Percentiles rank a stretch among this genome's conserved stretches.
Evolutionary conservation across 805 yeast genomes (phyloP).

Genomic region (Lachancea sp.): DNA sequence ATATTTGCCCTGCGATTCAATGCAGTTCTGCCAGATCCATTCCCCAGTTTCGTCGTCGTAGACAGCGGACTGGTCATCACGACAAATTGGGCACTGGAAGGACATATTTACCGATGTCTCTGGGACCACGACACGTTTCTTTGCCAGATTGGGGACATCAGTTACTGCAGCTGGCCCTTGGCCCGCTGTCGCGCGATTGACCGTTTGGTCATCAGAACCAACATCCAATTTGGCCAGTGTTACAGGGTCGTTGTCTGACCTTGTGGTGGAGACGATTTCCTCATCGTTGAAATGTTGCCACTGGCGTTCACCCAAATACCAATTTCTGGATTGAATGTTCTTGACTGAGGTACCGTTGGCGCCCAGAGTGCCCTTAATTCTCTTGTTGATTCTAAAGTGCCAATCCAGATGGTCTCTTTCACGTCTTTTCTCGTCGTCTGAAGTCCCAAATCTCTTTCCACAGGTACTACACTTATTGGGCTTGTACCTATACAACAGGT

Average conservation of each 20-base stretch:
- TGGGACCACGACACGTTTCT: slow-evolving; percentile 59
- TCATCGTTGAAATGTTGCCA: slow-evolving; percentile 73
- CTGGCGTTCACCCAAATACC: slow-evolving; percentile 68
- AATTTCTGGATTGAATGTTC: slow-evolving; percentile 64
- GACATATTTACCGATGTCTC: slow-evolving; percentile 52
- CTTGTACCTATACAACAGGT: slow-evolving; percentile 34
- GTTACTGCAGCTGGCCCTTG: slow-evolving; percentile 5
- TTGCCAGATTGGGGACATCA: slow-evolving; percentile 32
- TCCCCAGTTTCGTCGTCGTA: slow-evolving; percentile 72
- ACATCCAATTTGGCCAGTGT: slow-evolving; percentile 17
- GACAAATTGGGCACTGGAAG: slow-evolving; percentile 62
- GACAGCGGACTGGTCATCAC: slow-evolving; percentile 54
- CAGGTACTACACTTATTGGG: slow-evolving; percentile 84
- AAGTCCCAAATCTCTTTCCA: slow-evolving; percentile 73
- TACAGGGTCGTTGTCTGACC: slow-evolving; percentile 8
- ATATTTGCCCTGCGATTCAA: slow-evolving; percentile 42
- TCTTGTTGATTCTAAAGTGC: slow-evolving; percentile 87
- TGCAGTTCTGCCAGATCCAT: slow-evolving; percentile 75
- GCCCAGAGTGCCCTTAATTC: slow-evolving; percentile 42
- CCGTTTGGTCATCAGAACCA: not conserved
- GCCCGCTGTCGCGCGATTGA: slow-evolving; percentile 8
- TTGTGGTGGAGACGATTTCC: slow-evolving; percentile 42
- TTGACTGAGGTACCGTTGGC: slow-evolving; percentile 20
- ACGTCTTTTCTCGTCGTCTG: slow-evolving; percentile 45
- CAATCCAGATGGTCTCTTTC: slow-evolving; percentile 79